phyloP scores from a whole-genome alignment of 768 basidiomycete species.

The Rhizopogon vinicolor region DNA sequence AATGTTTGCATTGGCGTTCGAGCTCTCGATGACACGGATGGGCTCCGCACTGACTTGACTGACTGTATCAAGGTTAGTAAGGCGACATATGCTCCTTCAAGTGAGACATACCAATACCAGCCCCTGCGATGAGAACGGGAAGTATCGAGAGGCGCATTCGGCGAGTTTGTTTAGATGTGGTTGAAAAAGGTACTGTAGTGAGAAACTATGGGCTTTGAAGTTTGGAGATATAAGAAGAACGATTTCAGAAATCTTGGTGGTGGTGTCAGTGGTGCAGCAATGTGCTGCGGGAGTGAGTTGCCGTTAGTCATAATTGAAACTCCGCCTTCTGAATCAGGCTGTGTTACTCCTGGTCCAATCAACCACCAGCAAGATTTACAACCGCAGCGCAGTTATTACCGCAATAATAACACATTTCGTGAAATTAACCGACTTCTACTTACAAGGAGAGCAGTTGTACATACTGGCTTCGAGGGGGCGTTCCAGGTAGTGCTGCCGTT shows the following conservation, averaged over 20 bases:
- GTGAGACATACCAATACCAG: slow-evolving; percentile 23
- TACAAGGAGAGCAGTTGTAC: too few relatives aligned
- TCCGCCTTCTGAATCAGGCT: neutral
- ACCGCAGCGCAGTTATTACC: too few relatives aligned
- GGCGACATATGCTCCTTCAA: neutral
- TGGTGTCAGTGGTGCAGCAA: neutral
- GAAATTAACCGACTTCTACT: too few relatives aligned
- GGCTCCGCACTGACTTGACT: slow-evolving; percentile 44
- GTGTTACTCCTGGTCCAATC: neutral
- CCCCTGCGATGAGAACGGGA: slow-evolving; percentile 33
- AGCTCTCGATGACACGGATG: slow-evolving; percentile 37
- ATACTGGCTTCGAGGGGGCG: too few relatives aligned
- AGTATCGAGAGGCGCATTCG: slow-evolving; percentile 36
- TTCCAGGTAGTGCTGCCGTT: neutral
- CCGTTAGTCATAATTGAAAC: neutral
- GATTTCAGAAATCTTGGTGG: neutral
- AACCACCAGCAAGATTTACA: too few relatives aligned
- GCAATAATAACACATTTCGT: too few relatives aligned
- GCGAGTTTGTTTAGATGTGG: neutral
- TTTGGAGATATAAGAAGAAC: neutral
- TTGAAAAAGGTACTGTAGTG: neutral
- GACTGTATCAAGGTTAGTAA: slow-evolving; percentile 10
- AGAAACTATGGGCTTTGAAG: neutral
- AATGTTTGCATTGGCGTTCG: slow-evolving; percentile 27
- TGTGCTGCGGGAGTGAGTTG: neutral